Evolutionary conservation across 352 stramenopile species (phyloP), one percentile per base, ranked within the genome.

Genomic region (Chrysophaeum taylorii): DNA sequence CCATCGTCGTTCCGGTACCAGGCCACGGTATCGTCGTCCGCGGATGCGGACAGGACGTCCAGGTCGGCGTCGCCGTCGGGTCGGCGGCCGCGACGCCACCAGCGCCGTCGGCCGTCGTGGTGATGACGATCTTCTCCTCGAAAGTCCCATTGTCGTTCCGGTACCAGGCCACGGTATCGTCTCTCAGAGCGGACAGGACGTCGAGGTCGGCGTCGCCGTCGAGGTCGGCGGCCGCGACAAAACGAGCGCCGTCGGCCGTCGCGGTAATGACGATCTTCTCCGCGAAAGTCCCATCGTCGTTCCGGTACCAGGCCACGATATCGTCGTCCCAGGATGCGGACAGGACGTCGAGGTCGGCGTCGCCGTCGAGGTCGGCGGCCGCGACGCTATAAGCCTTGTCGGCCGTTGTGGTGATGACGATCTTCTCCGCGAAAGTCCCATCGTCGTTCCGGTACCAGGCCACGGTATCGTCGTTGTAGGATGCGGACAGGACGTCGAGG

Each of bases 121-220:
- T 60, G 48, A 60, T 31, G 48, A 60, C 5, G 48, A 9, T 18
- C 48, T 18, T 25, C 5, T 5, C 21, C 18, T 33, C 25, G 48
- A 25, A 33, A 18, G 33, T 18, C 5, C 5, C 5, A 9, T 25
- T 25, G 48, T 60, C 25, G 48, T 60, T 60, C 48, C 33, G 18
- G 48, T 60, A 60, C 48, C 48, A 60, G 18, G 48, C 18, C 18
- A 60, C 48, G 18, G 5, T 60, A 5, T 60, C 48, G 18, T 18
- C 5, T 5, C 25, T n/a, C 48, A 5, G 68, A 12, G 67, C 72
- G 41, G 48, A n/a, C 5, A 76, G 73, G 14, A 76, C 52, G 68
- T 76, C 72, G 41, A 60, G 21, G 62, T 76, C 72, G 0, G 68
- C 72, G 41, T 76, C 67, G 12, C 72, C 72, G 43, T 76, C 72